phyloP scores from a whole-genome alignment of 2,329 filamentous ascomycete species.

The Berkeleyomyces basicola region DNA sequence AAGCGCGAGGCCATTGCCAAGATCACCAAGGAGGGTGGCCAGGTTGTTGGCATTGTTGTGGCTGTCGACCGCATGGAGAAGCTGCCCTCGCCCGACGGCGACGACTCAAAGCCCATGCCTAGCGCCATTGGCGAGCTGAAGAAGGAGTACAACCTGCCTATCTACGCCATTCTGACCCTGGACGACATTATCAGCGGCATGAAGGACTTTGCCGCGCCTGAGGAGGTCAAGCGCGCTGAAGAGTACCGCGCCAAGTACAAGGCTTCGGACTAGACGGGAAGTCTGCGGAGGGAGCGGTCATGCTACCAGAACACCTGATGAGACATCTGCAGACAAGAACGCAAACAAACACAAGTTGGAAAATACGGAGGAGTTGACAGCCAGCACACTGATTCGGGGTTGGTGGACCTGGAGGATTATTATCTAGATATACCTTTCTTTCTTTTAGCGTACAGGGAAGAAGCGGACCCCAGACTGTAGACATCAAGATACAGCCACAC shows the following conservation, averaged over 20 bases:
- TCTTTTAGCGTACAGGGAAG: background rate
- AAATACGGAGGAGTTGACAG: background rate
- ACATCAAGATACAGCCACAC: background rate
- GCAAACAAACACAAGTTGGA: background rate
- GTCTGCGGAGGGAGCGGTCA: background rate
- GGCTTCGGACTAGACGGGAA: conserved; percentile 29
- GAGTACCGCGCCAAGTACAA: conserved; percentile 55
- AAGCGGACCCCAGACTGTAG: background rate
- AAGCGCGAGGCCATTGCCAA: conserved; percentile 85
- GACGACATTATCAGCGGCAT: conserved; percentile 65
- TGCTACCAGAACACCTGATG: too few species aligned
- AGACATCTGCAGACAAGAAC: background rate
- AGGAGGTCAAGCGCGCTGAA: conserved; percentile 50
- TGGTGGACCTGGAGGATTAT: background rate
- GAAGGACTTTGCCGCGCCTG: conserved; percentile 41
- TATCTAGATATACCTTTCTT: background rate
- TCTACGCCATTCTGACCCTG: conserved; percentile 67
- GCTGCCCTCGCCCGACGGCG: conserved; percentile 45
- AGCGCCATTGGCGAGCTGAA: conserved; percentile 78
- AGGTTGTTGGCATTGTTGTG: conserved; percentile 73
- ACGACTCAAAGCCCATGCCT: conserved; percentile 50
- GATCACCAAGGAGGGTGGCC: conserved; percentile 71
- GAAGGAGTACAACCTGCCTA: conserved; percentile 69
- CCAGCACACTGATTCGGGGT: background rate
- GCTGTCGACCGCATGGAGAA: conserved; percentile 79